Evolutionary conservation across 176 grass and related monocot species (phyloP).

Genomic region (Lolium rigidum): DNA sequence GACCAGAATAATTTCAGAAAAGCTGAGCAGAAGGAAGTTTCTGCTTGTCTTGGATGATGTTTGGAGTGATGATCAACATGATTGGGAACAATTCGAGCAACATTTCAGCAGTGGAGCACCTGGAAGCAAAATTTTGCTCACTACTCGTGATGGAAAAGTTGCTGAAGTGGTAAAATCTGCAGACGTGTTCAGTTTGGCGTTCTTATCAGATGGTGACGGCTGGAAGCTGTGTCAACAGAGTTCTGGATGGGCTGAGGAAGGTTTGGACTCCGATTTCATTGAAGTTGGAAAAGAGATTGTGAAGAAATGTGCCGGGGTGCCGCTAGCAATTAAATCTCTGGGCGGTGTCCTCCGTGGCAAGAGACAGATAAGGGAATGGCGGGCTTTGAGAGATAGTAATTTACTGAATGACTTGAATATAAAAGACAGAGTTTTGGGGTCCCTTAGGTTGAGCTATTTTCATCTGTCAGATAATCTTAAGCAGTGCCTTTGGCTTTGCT

Average conservation of each 20-base stretch:
- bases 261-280: not conserved
- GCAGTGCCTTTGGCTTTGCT: constrained; percentile 17
- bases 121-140: constrained; percentile 22
- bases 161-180: not conserved
- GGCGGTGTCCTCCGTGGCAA: not conserved
- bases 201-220: not conserved
- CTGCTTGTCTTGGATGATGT: too few species aligned
- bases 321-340: constrained; percentile 28
- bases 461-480: constrained; percentile 9
- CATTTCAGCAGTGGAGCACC: too few species aligned
- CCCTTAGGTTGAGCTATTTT: constrained; percentile 35
- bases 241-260: not conserved
- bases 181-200: not conserved
- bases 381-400: not conserved
- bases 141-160: constrained; percentile 24
- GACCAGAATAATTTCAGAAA: too few species aligned
- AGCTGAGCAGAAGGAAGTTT: too few species aligned
- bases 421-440: not conserved
- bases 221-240: constrained; percentile 1
- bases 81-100: too few species aligned
- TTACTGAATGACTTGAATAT: not conserved
- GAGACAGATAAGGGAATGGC: not conserved
- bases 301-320: constrained; percentile 32
- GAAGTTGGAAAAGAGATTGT: constrained; percentile 41
- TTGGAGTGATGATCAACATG: too few species aligned